Base-by-base conservation (phyloP, 2,329 filamentous ascomycete species). In the Coniosporium tulheliwenetii region DNA sequence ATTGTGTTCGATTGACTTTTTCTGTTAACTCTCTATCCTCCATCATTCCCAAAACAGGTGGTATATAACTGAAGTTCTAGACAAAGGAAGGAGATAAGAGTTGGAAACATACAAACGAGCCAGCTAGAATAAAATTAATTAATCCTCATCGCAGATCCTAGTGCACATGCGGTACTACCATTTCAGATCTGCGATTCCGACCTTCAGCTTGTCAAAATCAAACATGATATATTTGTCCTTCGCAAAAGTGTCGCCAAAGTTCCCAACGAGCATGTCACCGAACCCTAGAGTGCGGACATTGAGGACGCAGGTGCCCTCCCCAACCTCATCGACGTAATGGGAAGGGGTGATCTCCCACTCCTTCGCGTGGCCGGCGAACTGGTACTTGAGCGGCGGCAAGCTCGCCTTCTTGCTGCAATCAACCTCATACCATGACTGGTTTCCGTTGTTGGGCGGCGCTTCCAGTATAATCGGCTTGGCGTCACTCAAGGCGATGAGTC, bases 161-260 rank as follows among this genome's bases (percentile, higher is more conserved):
- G 31, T 43, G 35, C 16, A 40, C 8, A 14, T 32, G 30, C 15
- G 32, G 13, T 33, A 14, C 39, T 39, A 48, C 37, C 43, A 48
- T 15, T 40, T 43, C 10, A 48, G 34, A 37, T 48, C 45, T 14
- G 47, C 47, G 8, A 48, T 29, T 26, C 47, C 47, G 37, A 48
- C 47, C 34, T 42, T 43, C 19, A 44, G 36, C n/a, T 43, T 44
- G 30, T 44, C 41, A 38, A 46, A 46, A 40, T 48, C 47, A 32
- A 48, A 46, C n/a, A 48, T 33, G 33, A 48, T 40, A 38, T 48
- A 48, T 39, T 48, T 48, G 29, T 48, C 47, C 44, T 46, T 48
- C 29, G 44, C 40, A 41, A 48, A 48, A 1, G 44, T 47, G 19
- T 48, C 47, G 15, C 47, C 47, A 32, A 48, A 47, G 36, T 48